phyloP scores from a whole-genome alignment of 495 filamentous ascomycete species.

The Amniculicola lignicola region DNA sequence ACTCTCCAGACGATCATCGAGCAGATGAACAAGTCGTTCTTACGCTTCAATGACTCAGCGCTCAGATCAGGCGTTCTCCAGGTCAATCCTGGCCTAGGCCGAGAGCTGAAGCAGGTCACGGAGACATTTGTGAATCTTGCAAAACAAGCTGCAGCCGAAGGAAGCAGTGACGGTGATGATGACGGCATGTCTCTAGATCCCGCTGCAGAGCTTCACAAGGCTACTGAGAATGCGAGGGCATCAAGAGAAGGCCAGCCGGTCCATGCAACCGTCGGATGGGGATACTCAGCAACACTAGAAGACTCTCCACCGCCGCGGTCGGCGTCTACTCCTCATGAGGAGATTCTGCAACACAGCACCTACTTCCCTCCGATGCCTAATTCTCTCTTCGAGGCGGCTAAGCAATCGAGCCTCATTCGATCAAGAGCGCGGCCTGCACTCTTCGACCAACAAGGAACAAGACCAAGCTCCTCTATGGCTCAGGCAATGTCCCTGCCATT shows the following conservation, averaged over 20 bases:
- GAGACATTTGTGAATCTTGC: conserved; percentile 49
- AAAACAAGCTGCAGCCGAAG: conserved; percentile 38
- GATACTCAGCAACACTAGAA: conserved; percentile 7
- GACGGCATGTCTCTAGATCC: conserved; percentile 24
- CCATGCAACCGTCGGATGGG: conserved; percentile 19
- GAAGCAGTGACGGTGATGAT: conserved; percentile 38
- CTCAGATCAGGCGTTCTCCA: conserved; percentile 50
- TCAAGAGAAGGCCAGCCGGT: neutral
- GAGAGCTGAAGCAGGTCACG: conserved; percentile 48
- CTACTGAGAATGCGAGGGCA: conserved; percentile 2
- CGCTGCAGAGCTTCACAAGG: conserved; percentile 21
- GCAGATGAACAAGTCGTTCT: conserved; percentile 70
- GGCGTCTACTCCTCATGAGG: neutral
- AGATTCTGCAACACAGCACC: conserved; percentile 1
- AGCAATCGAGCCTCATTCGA: conserved; percentile 4
- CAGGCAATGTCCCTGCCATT: no score
- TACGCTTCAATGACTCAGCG: conserved; percentile 62
- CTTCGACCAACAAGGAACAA: conserved; percentile 7
- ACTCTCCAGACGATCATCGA: conserved; percentile 64
- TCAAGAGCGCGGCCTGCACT: neutral
- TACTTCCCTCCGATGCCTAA: conserved; percentile 16
- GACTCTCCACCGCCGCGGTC: neutral
- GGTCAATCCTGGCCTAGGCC: conserved; percentile 39
- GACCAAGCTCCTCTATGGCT: no score
- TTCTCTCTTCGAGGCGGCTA: conserved; percentile 5